These are phyloP conservation scores for Sclerotinia subarctica DNA, from an alignment of 2,329 filamentous ascomycete genomes.

Conservation along the genomic window DNA sequence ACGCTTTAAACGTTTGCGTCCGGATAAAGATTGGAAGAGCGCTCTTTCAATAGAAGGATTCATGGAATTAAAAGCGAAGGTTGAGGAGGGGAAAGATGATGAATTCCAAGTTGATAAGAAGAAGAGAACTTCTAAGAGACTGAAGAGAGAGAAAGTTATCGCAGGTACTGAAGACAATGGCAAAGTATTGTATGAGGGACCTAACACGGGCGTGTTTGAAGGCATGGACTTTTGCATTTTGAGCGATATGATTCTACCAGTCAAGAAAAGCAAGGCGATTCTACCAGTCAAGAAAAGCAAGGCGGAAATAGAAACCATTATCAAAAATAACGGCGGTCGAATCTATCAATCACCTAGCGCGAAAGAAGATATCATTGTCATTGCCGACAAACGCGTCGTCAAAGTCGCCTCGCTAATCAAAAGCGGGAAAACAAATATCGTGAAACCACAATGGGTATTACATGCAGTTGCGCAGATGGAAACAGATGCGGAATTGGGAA, in stretches of 20 bases:
- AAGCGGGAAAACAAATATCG: slow-evolving; percentile 64
- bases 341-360: slow-evolving; percentile 71
- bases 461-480: slow-evolving; percentile 60
- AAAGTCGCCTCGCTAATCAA: slow-evolving; percentile 84
- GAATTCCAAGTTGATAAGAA: slow-evolving; percentile 71
- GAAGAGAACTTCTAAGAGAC: slow-evolving; percentile 56
- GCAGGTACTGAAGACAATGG: slow-evolving; percentile 61
- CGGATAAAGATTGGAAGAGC: slow-evolving; percentile 81
- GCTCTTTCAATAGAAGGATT: slow-evolving; percentile 79
- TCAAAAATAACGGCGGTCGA: slow-evolving; percentile 79
- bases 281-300: slow-evolving; percentile 72
- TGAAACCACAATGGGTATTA: slow-evolving; percentile 77
- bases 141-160: slow-evolving; percentile 68
- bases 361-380: slow-evolving; percentile 60
- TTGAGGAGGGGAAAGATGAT: slow-evolving; percentile 71
- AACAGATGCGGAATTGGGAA: slow-evolving; percentile 45
- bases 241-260: slow-evolving; percentile 67
- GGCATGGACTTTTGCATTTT: slow-evolving; percentile 80
- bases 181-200: slow-evolving; percentile 52
- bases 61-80: slow-evolving; percentile 62
- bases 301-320: slow-evolving; percentile 70
- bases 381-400: slow-evolving; percentile 77
- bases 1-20: slow-evolving; percentile 75
- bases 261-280: slow-evolving; percentile 68
- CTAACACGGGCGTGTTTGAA: slow-evolving; percentile 65